Conservation (phyloP, 2,329 filamentous ascomycete species). For the Cephalotrichum gorgonifer region DNA sequence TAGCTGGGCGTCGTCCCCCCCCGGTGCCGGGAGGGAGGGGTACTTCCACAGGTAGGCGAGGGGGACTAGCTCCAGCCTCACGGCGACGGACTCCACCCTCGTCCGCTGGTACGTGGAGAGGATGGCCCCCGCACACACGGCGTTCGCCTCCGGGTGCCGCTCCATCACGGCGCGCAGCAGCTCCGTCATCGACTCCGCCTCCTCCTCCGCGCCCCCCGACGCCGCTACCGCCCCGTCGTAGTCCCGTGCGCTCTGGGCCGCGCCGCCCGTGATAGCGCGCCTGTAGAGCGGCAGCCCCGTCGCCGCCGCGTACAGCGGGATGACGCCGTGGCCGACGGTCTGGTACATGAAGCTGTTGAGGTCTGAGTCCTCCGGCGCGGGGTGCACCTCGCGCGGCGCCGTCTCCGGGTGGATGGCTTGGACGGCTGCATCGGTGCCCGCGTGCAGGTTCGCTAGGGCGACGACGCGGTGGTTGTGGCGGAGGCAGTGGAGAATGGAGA, state of each 20-base stretch:
- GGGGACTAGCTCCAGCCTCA: conserved; percentile 72
- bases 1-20: conserved; percentile 41
- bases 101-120: conserved; percentile 93
- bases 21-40: conserved; percentile 49
- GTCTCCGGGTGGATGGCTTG: conserved; percentile 6
- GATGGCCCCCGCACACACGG: conserved; percentile 83
- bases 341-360: conserved; percentile 99
- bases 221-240: conserved; percentile 36
- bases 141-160: conserved; percentile 71
- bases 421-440: conserved; percentile 19
- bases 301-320: conserved; percentile 73
- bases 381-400: conserved; percentile 5
- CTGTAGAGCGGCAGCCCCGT: conserved; percentile 79
- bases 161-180: conserved; percentile 58
- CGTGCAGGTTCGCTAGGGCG: conserved; percentile 82
- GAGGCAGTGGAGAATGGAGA: conserved; percentile 81
- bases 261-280: conserved; percentile 60
- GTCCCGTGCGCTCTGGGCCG: conserved; percentile 60
- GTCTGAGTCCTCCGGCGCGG: conserved; percentile 30
- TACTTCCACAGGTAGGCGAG: conserved; percentile 92
- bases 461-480: conserved; percentile 76
- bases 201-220: conserved; percentile 40
- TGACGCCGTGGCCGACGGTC: conserved; percentile 80
- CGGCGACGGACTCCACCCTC: conserved; percentile 81
- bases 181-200: conserved; percentile 78